These are phyloP conservation scores for Lipomyces orientalis DNA, from an alignment of 805 yeast species.

Conservation along the genomic window DNA sequence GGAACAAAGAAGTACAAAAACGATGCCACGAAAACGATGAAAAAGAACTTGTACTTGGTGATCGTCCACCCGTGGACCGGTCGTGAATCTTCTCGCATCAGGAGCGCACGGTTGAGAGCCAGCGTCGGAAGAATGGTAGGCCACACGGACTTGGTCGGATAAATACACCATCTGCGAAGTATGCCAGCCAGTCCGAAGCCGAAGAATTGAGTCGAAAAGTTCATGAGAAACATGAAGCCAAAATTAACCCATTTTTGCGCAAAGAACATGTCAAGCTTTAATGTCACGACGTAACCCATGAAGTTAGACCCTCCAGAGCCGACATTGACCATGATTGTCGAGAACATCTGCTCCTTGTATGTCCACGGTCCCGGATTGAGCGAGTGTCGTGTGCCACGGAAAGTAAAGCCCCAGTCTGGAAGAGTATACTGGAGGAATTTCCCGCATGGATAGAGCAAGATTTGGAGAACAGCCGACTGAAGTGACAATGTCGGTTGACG, in stretches of 20 bases:
- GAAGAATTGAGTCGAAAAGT: conserved; percentile 62
- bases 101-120: conserved; percentile 57
- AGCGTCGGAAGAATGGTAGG: conserved; percentile 57
- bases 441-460: conserved; percentile 67
- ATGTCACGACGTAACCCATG: conserved; percentile 52
- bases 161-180: conserved; percentile 60
- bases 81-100: conserved; percentile 50
- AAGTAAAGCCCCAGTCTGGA: conserved; percentile 32
- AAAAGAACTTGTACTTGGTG: conserved; percentile 57
- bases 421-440: conserved; percentile 38
- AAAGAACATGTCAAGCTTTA: conserved; percentile 30
- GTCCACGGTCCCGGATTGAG: conserved; percentile 67
- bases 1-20: conserved; percentile 66
- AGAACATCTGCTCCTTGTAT: conserved; percentile 64
- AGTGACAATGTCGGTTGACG: conserved; percentile 63
- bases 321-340: conserved; percentile 50
- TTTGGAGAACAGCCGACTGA: conserved; percentile 67
- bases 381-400: conserved; percentile 47
- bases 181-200: conserved; percentile 74
- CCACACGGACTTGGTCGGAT: conserved; percentile 53
- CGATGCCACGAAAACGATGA: conserved; percentile 48
- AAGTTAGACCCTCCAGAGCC: conserved; percentile 40
- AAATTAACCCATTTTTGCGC: conserved; percentile 46
- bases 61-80: conserved; percentile 65
- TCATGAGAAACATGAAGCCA: conserved; percentile 60